Evolutionary conservation across 1,284 basidiomycete genomes (phyloP), one percentile per base, ranked within the genome.

Genomic region (Trichosporon asahii): DNA sequence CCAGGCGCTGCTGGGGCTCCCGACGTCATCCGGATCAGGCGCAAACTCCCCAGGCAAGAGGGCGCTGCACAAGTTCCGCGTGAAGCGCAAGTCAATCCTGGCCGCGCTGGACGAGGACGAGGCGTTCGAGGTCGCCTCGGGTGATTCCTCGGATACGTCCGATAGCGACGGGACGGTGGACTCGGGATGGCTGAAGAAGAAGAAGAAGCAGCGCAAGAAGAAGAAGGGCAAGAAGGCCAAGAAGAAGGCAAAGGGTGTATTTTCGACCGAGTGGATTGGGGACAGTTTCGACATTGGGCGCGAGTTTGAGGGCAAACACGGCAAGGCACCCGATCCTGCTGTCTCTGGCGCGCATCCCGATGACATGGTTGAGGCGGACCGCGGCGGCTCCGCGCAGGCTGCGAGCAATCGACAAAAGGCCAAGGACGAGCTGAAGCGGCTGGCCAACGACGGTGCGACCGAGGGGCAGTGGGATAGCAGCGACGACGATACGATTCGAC

Each of bases 231-330:
- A 75, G 65, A 74, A 27, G 64, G 25, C 8, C 55, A 61, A 60
- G 29, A 61, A 61, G 57, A 29, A 31, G 29, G 27, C 57, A 3
- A 61, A 61, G 14, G 29, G 29, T 18, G 66, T 46, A 25, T 27
- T 25, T 18, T 29, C 8, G 75, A 76, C 46, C 70, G 78, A 65
- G 71, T 82, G 80, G 80, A 66, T 79, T 46, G 81, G 81, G 29
- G 77, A 79, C 64, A 80, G 79, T 31, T 82, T 82, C 67, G 79
- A 81, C 68, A 80, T 82, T 53, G 81, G 81, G 2, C 68, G 75
- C 66, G 81, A 82, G 69, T 82, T 81, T 68, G 33, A 72, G n/a
- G 14, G 23, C 11, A 27, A n/a, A 1, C 46, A 35, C 8, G 55
- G 35, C 11, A 27, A 18, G 9, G 27, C 14, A 0, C 23, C 64